These are phyloP conservation scores for Geotrichum cucujoidarum DNA, from an alignment of 1,139 yeast genomes.

Conservation along the genomic window DNA sequence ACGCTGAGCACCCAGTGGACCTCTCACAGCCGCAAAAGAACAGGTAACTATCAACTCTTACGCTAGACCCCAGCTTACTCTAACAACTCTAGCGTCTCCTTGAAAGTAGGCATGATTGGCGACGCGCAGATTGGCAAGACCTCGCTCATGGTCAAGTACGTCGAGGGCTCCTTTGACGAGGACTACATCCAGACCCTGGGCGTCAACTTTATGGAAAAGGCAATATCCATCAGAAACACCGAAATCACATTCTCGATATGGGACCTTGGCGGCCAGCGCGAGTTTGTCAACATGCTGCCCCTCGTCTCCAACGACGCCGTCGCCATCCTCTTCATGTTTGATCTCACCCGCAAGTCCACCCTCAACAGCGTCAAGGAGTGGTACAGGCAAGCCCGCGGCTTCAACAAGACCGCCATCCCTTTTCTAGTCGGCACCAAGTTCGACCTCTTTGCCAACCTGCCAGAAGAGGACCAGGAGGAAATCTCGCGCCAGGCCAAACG, in stretches of 20 bases:
- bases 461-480: constrained; percentile 77
- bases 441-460: constrained; percentile 68
- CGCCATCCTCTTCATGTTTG: constrained; percentile 89
- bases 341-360: constrained; percentile 80
- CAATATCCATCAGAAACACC: constrained; percentile 79
- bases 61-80: neutral
- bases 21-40: constrained; percentile 19
- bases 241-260: constrained; percentile 89
- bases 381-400: constrained; percentile 91
- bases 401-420: constrained; percentile 87
- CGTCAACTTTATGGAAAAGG: constrained; percentile 91
- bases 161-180: constrained; percentile 88
- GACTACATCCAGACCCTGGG: constrained; percentile 92
- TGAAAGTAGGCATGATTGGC: constrained; percentile 91
- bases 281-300: constrained; percentile 94
- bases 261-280: constrained; percentile 97
- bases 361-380: constrained; percentile 86
- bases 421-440: constrained; percentile 91
- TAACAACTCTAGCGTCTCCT: constrained; percentile 47
- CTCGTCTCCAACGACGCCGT: constrained; percentile 91
- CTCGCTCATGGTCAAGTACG: constrained; percentile 93
- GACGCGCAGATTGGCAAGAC: constrained; percentile 99
- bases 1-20: constrained; percentile 20
- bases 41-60: constrained; percentile 10
- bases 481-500: constrained; percentile 80